Percentiles rank a stretch among this genome's conserved stretches.
Evolutionary conservation across 129 eudicot species (phyloP).

Genomic region (Chrysanthemum makinoi): DNA sequence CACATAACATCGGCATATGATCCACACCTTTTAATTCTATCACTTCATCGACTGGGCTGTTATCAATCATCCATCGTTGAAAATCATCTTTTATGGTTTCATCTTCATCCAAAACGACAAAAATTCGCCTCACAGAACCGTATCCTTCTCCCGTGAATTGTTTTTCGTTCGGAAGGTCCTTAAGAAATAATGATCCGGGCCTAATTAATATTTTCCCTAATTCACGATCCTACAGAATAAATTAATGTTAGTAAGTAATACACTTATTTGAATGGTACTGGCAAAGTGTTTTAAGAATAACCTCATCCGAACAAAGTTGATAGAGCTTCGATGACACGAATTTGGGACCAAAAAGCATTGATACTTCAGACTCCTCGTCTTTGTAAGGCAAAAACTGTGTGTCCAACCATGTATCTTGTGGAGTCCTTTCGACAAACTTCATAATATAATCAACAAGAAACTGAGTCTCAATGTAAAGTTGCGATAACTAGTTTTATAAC

Average conservation of each 20-base stretch:
- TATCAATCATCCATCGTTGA: constrained; percentile 44
- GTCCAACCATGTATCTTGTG: constrained; percentile 31
- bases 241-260: neutral
- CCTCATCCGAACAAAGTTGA: constrained; percentile 24
- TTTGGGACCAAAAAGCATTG: constrained; percentile 34
- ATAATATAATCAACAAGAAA: too few relatives aligned
- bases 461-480: neutral
- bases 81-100: constrained; percentile 30
- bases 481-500: neutral
- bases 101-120: constrained; percentile 38
- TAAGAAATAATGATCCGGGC: constrained; percentile 27
- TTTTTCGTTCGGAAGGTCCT: constrained; percentile 23
- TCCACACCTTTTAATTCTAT: constrained; percentile 55
- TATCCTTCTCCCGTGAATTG: constrained; percentile 33
- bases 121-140: constrained; percentile 53
- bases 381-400: constrained; percentile 23
- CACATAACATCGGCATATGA: constrained; percentile 68
- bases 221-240: too few relatives aligned
- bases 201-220: too few relatives aligned
- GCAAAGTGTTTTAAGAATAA: neutral
- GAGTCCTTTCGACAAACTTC: constrained; percentile 29
- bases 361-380: constrained; percentile 20
- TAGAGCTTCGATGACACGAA: constrained; percentile 30
- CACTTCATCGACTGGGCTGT: constrained; percentile 30
- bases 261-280: neutral